These are phyloP conservation scores for Xylariaceae sp. DNA, from an alignment of 2,329 filamentous ascomycete species.

Conservation along the genomic window DNA sequence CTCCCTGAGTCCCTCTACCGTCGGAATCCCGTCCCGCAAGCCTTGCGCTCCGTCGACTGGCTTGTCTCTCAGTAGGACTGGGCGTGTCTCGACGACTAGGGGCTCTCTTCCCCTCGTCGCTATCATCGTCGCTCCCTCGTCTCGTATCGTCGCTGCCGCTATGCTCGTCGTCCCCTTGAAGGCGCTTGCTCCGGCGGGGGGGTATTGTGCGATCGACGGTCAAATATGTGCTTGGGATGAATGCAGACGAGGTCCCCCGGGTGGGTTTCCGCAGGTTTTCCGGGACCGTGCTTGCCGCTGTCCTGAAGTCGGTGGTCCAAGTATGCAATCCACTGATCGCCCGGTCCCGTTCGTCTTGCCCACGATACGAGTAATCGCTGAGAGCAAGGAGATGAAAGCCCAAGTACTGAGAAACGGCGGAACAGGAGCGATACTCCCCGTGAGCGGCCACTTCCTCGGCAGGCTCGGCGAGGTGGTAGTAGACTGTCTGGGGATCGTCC, in stretches of 20 bases:
- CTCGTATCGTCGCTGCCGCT: not conserved
- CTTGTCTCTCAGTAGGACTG: slow-evolving; percentile 3
- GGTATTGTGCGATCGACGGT: slow-evolving; percentile 5
- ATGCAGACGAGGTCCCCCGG: slow-evolving; percentile 16
- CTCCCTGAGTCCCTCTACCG: not conserved
- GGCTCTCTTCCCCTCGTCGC: not conserved
- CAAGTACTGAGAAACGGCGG: slow-evolving; percentile 29
- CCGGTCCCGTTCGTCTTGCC: slow-evolving; percentile 10
- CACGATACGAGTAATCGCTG: slow-evolving; percentile 5
- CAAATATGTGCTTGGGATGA: not conserved
- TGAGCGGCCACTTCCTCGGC: slow-evolving; percentile 23
- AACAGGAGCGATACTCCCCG: slow-evolving; percentile 18
- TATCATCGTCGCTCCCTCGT: slow-evolving; percentile 1
- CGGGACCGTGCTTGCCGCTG: slow-evolving; percentile 31
- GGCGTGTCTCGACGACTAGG: slow-evolving; percentile 1
- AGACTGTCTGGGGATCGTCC: slow-evolving; percentile 24
- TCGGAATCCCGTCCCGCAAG: slow-evolving; percentile 5
- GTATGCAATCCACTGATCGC: slow-evolving; percentile 16
- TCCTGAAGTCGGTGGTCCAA: slow-evolving; percentile 19
- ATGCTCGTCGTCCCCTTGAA: slow-evolving; percentile 1
- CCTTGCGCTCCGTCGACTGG: slow-evolving; percentile 5
- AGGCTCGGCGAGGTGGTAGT: slow-evolving; percentile 32
- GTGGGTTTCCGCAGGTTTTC: slow-evolving; percentile 35
- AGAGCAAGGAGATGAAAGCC: slow-evolving; percentile 30
- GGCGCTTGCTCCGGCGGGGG: slow-evolving; percentile 4